Evolutionary conservation across 345 rosid species (phyloP), one percentile per base, ranked within the genome.

Genomic region (Pistacia atlantica): DNA sequence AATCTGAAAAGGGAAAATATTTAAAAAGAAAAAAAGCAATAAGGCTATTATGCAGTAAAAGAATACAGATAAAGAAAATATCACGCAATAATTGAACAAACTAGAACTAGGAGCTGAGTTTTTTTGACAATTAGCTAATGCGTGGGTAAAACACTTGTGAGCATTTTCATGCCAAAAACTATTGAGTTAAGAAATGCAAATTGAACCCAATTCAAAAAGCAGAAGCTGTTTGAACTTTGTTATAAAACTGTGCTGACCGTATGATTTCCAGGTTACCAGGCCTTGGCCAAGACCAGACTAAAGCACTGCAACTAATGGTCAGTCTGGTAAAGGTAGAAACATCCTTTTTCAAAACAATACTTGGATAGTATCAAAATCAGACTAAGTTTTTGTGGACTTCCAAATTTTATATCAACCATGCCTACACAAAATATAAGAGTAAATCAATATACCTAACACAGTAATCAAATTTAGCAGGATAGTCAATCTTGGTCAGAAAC

Each of bases 381-480:
- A 35, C n/a, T 16, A 14, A 74, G 61, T 13, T 49, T 5, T 74
- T 48, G 17, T 74, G 18, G 69, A 52, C 18, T 57, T 11, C 14
- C 38, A 38, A 66, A 55, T 42, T 37, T 35, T 66, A 17, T 66
- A 10, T 57, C 66, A 16, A 46, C 56, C 18, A 14, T 67, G 10
- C 28, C 16, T 25, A 67, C 13, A 35, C 8, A 11, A 52, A 45
- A 31, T 31, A 60, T 25, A 9, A 64, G 75, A 61, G 17, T 37
- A 62, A 38, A 35, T 20, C 52, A 49, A 11, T 18, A 72, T 82
- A 95, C 99, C 99, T 92, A 77, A 88, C 70, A 83, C 88, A 86
- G 77, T 87, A 82, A 78, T 95, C 98, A 77, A 84, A 95, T 87
- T 89, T 95, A 78, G 90, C 82, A 83, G 93, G 90, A 83, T 83